Evolutionary conservation across 345 rosid species (phyloP).

Genomic region (Turritis glabra): DNA sequence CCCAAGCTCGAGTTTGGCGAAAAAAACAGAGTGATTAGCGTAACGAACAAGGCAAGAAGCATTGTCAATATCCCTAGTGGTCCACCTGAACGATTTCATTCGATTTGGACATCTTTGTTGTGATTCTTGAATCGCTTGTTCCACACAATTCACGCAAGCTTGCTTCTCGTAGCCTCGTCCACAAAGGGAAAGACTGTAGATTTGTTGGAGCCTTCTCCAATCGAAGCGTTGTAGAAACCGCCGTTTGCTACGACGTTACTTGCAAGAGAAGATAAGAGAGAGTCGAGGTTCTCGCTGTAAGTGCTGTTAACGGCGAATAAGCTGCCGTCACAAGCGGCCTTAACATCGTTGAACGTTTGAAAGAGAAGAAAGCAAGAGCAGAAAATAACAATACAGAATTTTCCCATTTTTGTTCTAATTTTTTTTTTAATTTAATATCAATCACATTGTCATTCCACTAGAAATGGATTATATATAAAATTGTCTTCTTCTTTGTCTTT

Average conservation of each 20-base stretch:
- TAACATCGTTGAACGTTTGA: neutral
- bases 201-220: constrained; percentile 25
- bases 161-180: constrained; percentile 21
- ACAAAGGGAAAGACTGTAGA: constrained; percentile 29
- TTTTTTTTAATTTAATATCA: too few species aligned
- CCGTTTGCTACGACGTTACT: constrained; percentile 9
- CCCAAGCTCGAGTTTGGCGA: too few species aligned
- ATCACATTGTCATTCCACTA: too few species aligned
- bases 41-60: too few species aligned
- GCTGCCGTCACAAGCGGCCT: constrained; percentile 21
- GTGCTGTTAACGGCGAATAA: too few species aligned
- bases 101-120: constrained; percentile 5
- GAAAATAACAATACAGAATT: neutral
- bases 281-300: constrained; percentile 9
- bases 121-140: constrained; percentile 9
- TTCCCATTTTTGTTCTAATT: too few species aligned
- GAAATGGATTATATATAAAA: too few species aligned
- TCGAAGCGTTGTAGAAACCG: constrained; percentile 32
- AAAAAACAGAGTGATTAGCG: too few species aligned
- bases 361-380: constrained; percentile 8
- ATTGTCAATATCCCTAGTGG: constrained; percentile 20
- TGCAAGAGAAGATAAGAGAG: constrained; percentile 24
- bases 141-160: constrained; percentile 32
- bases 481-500: too few species aligned
- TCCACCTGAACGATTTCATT: constrained; percentile 13